Evolutionary conservation across 176 grass and related monocot genomes (phyloP).

Genomic region (Avena sativa): DNA sequence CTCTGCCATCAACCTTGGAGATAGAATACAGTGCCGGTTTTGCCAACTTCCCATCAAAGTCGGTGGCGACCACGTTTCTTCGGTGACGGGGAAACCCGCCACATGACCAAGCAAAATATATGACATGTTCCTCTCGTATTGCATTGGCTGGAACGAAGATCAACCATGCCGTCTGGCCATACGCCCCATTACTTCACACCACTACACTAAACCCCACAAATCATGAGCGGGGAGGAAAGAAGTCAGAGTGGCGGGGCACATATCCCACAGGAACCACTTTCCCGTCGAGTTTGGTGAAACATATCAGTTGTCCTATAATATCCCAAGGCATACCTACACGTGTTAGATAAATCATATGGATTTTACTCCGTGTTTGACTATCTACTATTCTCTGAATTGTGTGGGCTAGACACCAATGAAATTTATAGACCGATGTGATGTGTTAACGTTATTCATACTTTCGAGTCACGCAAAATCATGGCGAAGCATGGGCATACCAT

Average conservation of each 20-base stretch:
- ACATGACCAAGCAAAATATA: too few relatives aligned
- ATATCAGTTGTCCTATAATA: conserved; percentile 4
- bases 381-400: not conserved
- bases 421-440: not conserved
- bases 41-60: too few relatives aligned
- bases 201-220: not conserved
- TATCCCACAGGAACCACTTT: not conserved
- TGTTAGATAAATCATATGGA: not conserved
- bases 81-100: too few relatives aligned
- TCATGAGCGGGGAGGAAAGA: not conserved
- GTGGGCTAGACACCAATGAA: too few relatives aligned
- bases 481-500: not conserved
- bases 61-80: too few relatives aligned
- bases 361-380: not conserved
- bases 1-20: too few relatives aligned
- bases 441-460: not conserved
- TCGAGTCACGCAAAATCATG: not conserved
- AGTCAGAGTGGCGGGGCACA: not conserved
- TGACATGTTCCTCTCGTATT: too few relatives aligned
- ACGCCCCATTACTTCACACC: too few relatives aligned
- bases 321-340: not conserved
- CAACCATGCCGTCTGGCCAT: too few relatives aligned
- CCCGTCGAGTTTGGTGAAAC: not conserved
- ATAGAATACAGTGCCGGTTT: too few relatives aligned
- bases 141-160: too few relatives aligned